These are phyloP conservation scores for Phyllosticta capitalensis DNA, from an alignment of 2,329 filamentous ascomycete genomes.

Conservation along the genomic window DNA sequence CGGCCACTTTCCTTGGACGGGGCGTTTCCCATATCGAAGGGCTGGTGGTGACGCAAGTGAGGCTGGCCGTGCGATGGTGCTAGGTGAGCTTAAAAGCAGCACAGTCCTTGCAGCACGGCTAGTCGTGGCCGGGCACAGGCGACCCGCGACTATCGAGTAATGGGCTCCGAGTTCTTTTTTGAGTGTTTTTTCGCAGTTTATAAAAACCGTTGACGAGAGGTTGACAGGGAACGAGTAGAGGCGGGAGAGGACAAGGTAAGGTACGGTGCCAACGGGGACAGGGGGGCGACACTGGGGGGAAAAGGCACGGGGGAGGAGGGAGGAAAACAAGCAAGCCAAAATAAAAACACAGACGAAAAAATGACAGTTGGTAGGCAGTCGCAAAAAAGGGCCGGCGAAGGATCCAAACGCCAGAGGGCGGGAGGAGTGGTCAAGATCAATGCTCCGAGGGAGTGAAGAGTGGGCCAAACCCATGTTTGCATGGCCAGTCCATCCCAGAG, in stretches of 20 bases:
- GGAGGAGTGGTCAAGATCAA: neutral
- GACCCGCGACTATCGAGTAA: neutral
- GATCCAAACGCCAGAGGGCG: neutral
- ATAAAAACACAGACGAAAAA: neutral
- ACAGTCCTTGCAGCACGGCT: neutral
- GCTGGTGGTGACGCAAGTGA: neutral
- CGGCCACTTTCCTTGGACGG: conserved; percentile 14
- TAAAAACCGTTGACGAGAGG: too few relatives aligned
- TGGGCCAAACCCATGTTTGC: neutral
- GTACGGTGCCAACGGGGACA: too few relatives aligned
- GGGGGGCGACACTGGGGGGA: too few relatives aligned
- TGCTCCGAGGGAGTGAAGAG: neutral
- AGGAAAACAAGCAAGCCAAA: neutral
- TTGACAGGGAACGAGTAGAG: too few relatives aligned
- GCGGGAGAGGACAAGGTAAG: too few relatives aligned
- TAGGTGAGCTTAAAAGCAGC: conserved; percentile 19
- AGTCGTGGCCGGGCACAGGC: neutral
- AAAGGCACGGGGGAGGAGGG: neutral
- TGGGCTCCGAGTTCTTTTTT: too few relatives aligned
- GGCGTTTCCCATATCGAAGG: conserved; percentile 23
- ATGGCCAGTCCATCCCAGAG: neutral
- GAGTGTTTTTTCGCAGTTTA: too few relatives aligned
- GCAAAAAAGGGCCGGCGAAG: neutral
- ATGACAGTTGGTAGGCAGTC: neutral
- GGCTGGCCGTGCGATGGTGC: conserved; percentile 19